These are phyloP conservation scores for Malassezia caprae DNA, from an alignment of 1,284 basidiomycete genomes.

Conservation along the genomic window DNA sequence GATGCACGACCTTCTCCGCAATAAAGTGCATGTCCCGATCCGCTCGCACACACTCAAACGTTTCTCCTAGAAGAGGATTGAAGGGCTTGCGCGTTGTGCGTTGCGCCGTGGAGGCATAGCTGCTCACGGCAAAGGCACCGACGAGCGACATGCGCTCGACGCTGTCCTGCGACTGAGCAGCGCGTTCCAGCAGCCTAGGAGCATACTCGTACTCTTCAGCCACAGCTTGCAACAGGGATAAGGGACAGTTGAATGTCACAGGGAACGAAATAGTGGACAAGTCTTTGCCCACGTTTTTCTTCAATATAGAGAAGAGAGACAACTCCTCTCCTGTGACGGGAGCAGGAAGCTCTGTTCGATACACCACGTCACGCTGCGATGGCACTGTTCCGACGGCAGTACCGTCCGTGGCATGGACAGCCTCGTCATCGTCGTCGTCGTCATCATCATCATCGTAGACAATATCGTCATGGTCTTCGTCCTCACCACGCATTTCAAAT, in stretches of 20 bases:
- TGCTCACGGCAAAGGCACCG: slow-evolving; percentile 39
- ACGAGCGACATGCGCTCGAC: slow-evolving; percentile 40
- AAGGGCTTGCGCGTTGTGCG: slow-evolving; percentile 46
- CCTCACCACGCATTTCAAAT: slow-evolving; percentile 16
- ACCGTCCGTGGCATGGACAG: slow-evolving; percentile 17
- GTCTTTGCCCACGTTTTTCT: slow-evolving; percentile 65
- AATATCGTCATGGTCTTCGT: slow-evolving; percentile 30
- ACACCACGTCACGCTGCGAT: slow-evolving; percentile 17
- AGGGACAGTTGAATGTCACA: slow-evolving; percentile 48
- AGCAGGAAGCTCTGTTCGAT: slow-evolving; percentile 55
- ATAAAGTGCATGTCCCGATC: slow-evolving; percentile 36
- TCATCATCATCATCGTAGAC: slow-evolving; percentile 28
- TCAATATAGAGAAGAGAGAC: slow-evolving; percentile 71
- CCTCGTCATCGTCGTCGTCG: slow-evolving; percentile 24
- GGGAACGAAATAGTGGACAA: slow-evolving; percentile 48
- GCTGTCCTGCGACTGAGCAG: slow-evolving; percentile 31
- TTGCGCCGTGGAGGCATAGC: slow-evolving; percentile 42
- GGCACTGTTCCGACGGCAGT: not conserved
- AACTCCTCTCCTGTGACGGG: slow-evolving; percentile 64
- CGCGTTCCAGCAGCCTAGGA: slow-evolving; percentile 40
- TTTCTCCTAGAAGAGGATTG: slow-evolving; percentile 47
- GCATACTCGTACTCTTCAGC: slow-evolving; percentile 48
- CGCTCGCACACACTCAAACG: slow-evolving; percentile 45
- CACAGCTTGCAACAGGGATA: slow-evolving; percentile 42
- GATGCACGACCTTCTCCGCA: slow-evolving; percentile 47